These are phyloP conservation scores for Cladophialophora bantiana DNA, from an alignment of 2,329 filamentous ascomycete genomes.

Conservation along the genomic window DNA sequence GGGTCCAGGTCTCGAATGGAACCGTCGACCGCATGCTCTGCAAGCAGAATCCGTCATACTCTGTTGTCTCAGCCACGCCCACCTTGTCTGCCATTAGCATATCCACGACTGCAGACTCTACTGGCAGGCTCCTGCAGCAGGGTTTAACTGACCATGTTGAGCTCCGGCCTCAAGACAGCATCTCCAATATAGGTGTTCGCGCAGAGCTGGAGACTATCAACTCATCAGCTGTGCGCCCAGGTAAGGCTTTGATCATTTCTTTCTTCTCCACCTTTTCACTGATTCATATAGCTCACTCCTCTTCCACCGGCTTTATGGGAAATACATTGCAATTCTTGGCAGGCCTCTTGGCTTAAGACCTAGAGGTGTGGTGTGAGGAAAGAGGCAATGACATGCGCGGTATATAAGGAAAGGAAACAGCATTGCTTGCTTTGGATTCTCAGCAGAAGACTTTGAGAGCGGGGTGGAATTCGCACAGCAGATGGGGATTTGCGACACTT, in stretches of 20 bases:
- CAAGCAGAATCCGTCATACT: not conserved
- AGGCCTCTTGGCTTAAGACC: conserved; percentile 14
- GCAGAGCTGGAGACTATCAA: not conserved
- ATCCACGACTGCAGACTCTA: conserved; percentile 4
- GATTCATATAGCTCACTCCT: not conserved
- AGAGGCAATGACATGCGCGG: not conserved
- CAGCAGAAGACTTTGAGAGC: not conserved
- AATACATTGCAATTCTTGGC: conserved; percentile 17
- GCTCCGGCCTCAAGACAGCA: conserved; percentile 23
- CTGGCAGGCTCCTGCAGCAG: conserved; percentile 19
- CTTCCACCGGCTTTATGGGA: conserved; percentile 4
- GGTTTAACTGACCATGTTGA: conserved; percentile 7
- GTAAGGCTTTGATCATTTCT: not conserved
- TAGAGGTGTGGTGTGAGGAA: not conserved
- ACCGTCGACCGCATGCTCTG: not conserved
- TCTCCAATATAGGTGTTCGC: conserved; percentile 11
- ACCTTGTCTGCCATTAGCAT: not conserved
- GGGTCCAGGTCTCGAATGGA: not conserved
- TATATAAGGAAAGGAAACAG: not conserved
- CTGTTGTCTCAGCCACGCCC: not conserved
- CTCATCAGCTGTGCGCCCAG: not conserved
- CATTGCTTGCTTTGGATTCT: not conserved
- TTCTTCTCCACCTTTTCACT: not conserved
- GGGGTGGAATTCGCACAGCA: not conserved
- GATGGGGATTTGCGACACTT: not conserved